Conservation (phyloP, 768 basidiomycete genomes). For the Suillus subluteus region DNA sequence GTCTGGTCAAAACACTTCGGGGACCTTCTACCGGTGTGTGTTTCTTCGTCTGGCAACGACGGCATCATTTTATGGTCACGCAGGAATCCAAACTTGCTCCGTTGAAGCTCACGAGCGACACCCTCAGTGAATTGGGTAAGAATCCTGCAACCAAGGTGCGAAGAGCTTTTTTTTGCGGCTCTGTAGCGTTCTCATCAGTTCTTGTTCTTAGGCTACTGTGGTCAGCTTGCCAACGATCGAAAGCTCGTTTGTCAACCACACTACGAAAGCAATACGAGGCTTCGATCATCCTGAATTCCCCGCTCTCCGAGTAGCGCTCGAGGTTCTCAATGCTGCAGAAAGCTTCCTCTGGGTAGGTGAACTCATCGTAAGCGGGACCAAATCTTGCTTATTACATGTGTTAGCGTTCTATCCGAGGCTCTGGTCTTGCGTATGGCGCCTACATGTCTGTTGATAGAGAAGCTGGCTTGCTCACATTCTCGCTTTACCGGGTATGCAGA, state of each 20-base stretch:
- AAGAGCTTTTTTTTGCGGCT: not conserved
- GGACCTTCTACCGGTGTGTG: constrained; percentile 57
- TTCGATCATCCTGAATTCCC: constrained; percentile 85
- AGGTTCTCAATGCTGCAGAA: constrained; percentile 91
- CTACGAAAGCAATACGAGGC: constrained; percentile 76
- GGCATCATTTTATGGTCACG: constrained; percentile 9
- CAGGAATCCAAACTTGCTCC: constrained; percentile 63
- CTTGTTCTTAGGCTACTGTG: constrained; percentile 64
- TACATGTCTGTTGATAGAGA: constrained; percentile 75
- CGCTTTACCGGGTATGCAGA: constrained; percentile 71
- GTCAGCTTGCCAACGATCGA: constrained; percentile 94
- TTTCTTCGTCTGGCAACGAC: not conserved
- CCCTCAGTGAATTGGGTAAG: constrained; percentile 75
- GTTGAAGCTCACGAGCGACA: constrained; percentile 65
- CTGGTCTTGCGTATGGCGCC: constrained; percentile 95
- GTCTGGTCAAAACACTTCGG: constrained; percentile 76
- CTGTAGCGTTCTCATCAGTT: constrained; percentile 14
- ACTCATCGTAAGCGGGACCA: not conserved
- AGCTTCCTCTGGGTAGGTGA: constrained; percentile 86
- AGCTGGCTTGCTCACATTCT: constrained; percentile 74
- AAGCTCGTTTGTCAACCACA: constrained; percentile 83
- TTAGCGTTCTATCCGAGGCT: constrained; percentile 88
- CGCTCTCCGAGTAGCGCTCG: constrained; percentile 80
- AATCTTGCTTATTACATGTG: constrained; percentile 16
- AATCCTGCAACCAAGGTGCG: constrained; percentile 72